Percentiles rank a stretch among this genome's conserved stretches.
Evolutionary conservation across 257 asterid species (phyloP).

Genomic region (Scutellaria minor): DNA sequence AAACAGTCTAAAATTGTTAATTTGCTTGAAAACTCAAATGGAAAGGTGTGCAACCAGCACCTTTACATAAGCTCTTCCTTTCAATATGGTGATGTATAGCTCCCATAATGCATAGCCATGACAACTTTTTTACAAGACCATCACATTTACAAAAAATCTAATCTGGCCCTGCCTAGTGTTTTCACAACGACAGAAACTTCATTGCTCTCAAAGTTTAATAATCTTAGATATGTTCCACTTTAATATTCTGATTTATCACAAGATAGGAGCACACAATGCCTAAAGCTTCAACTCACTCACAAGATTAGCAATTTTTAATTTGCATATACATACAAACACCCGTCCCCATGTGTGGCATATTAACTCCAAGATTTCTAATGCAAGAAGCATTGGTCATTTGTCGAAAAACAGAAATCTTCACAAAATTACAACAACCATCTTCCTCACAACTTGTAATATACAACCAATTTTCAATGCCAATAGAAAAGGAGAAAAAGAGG

Average conservation of each 20-base stretch:
- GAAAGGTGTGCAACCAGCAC: constrained; percentile 13
- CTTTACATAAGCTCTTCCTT: background rate
- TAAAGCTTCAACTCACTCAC: constrained; percentile 3
- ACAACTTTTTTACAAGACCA: background rate
- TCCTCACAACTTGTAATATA: constrained; percentile 13
- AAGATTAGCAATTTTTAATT: background rate
- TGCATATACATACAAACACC: constrained; percentile 12
- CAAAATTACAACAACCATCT: background rate
- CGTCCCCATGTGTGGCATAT: background rate
- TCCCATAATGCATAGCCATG: background rate
- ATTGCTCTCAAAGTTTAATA: background rate
- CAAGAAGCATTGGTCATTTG: constrained; percentile 21
- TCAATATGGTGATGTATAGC: background rate
- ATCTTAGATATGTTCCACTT: background rate
- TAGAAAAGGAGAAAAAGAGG: background rate
- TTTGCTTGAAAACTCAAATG: background rate
- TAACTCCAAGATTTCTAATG: background rate
- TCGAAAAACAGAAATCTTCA: background rate
- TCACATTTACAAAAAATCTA: background rate
- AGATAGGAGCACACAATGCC: constrained; percentile 1
- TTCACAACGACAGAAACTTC: constrained; percentile 16
- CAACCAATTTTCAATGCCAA: constrained; percentile 4
- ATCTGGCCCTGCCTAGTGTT: constrained; percentile 1
- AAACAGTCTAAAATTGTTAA: background rate
- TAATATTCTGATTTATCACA: background rate